phyloP scores from a whole-genome alignment of 371 early-diverging fungal genomes.

The Mortierella sp. region DNA sequence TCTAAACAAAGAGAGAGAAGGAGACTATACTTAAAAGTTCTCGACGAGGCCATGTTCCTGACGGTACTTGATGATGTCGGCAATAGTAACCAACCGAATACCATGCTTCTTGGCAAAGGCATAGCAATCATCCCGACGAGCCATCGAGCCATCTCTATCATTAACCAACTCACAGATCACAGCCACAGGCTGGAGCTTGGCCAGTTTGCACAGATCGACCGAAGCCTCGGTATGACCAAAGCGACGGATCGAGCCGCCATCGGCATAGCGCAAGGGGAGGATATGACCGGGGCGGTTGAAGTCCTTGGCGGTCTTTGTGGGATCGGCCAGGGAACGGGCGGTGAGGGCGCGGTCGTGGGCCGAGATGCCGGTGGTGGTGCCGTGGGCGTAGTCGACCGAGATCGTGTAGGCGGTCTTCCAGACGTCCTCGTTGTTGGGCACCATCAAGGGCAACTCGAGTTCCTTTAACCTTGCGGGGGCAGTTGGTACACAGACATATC shows the following conservation, averaged over 20 bases:
- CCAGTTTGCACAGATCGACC: slow-evolving; percentile 90
- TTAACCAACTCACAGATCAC: slow-evolving; percentile 95
- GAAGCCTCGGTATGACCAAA: slow-evolving; percentile 97
- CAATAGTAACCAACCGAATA: slow-evolving; percentile 91
- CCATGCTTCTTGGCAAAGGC: slow-evolving; percentile 85
- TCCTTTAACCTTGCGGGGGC: slow-evolving; percentile 82
- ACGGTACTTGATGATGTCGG: slow-evolving; percentile 83
- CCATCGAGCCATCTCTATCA: slow-evolving; percentile 92
- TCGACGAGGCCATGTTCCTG: slow-evolving; percentile 53
- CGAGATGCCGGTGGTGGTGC: slow-evolving; percentile 95
- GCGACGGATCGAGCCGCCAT: slow-evolving; percentile 86
- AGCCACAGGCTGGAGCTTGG: slow-evolving; percentile 85
- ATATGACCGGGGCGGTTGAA: slow-evolving; percentile 96
- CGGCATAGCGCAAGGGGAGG: slow-evolving; percentile 87
- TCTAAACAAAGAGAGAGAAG: too few relatives aligned
- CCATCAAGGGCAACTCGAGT: slow-evolving; percentile 94
- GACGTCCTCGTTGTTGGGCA: slow-evolving; percentile 88
- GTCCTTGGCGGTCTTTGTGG: slow-evolving; percentile 66
- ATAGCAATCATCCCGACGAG: slow-evolving; percentile 92
- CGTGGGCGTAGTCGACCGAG: slow-evolving; percentile 87
- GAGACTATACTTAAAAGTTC: slow-evolving; percentile 26
- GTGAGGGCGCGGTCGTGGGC: slow-evolving; percentile 93
- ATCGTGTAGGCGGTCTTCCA: slow-evolving; percentile 95
- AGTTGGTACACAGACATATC: slow-evolving; percentile 92
- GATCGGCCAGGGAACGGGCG: slow-evolving; percentile 81